phyloP scores from a whole-genome alignment of 2,329 filamentous ascomycete species.

The Aspergillus unguis region DNA sequence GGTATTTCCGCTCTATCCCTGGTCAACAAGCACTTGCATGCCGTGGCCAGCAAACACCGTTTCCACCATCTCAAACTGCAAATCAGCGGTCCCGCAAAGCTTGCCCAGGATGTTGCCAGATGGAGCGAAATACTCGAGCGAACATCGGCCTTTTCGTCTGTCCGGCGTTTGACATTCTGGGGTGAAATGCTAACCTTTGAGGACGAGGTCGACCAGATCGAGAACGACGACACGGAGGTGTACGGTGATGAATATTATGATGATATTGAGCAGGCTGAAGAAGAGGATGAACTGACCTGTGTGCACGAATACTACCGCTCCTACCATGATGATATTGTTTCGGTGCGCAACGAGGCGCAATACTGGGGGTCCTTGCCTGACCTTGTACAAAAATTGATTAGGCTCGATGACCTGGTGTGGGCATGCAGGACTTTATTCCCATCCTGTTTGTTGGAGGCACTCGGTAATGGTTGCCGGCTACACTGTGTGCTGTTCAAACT shows the following conservation, averaged over 20 bases:
- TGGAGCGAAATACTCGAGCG: not conserved
- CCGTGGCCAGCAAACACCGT: not conserved
- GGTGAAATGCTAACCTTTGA: not conserved
- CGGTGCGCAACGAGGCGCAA: not conserved
- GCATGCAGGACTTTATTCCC: not conserved
- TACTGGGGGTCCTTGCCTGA: not conserved
- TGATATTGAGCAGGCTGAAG: not conserved
- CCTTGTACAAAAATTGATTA: not conserved
- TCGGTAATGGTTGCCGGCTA: not conserved
- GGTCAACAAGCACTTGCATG: not conserved
- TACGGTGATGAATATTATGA: not conserved
- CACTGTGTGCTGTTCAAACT: constrained; percentile 1
- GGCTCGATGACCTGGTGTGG: not conserved
- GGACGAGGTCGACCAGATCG: not conserved
- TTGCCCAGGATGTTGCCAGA: not conserved
- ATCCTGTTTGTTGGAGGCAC: not conserved
- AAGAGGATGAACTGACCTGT: not conserved
- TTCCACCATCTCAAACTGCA: not conserved
- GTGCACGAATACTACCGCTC: not conserved
- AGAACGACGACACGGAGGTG: not conserved
- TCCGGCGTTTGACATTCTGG: not conserved
- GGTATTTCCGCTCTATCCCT: not conserved
- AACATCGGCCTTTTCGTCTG: not conserved
- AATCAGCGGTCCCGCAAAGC: not conserved
- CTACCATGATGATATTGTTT: not conserved